Evolutionary conservation across 495 filamentous ascomycete species (phyloP), one percentile per base, ranked within the genome.

Genomic region (Tuber aestivum): DNA sequence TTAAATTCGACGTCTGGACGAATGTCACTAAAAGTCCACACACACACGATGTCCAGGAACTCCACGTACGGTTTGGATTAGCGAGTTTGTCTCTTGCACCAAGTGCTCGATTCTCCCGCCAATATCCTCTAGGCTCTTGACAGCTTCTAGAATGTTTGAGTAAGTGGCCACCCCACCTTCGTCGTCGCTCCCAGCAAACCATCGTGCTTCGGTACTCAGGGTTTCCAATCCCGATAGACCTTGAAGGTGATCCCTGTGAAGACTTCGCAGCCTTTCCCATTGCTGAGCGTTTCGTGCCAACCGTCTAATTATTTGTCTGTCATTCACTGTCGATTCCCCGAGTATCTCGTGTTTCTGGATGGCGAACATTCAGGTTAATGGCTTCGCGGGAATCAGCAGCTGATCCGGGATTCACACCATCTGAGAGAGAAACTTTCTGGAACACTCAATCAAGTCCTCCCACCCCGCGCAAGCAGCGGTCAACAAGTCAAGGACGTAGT

Each of bases 1-100:
- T 76, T 12, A 82, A 77, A 50, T 61, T 79, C 20, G 74, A 61
- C 12, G 80, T 74, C 80, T 81, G 45, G 6, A 27, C 27, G 12
- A 12, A 35, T 35, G 56, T 65, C 35, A 65, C 56, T n/a, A 35
- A 14, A 35, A 18, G 18, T 65, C 12, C 56, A 32, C n/a, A n/a
- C 7, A 7, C 38, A 7, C 56, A 35, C 32, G 18, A 20, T 16
- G 27, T 35, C 56, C 56, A 65, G 56, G 27, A 35, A 16, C 56
- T 35, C 56, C 56, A 65, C 56, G 32, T 35, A 65, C 56, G 14
- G 14, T 65, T 65, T 65, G 56, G 35, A 65, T 65, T 35, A 65
- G 27, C 27, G 56, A 65, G 56, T 65, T 65, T 35, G 56, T 65
- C 20, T 65, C 56, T 65, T 27, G 56, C 35, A 65, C 32, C 56